Evolutionary conservation across 2,329 filamentous ascomycete species (phyloP).

Genomic region (Bipolaris victoriae): DNA sequence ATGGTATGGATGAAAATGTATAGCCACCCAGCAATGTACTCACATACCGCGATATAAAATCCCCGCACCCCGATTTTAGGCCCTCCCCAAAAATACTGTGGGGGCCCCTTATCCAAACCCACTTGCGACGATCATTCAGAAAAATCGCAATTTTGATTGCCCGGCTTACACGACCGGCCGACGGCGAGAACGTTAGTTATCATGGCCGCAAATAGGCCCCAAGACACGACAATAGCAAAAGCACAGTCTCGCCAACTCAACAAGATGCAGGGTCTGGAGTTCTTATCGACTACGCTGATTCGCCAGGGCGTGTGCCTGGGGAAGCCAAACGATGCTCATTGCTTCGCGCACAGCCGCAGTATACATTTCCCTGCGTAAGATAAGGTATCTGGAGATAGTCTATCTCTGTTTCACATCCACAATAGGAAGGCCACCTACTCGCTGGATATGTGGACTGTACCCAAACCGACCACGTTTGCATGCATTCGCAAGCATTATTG

Average conservation of each 20-base stretch:
- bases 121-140: not conserved
- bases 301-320: not conserved
- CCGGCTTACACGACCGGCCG: not conserved
- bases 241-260: conserved; percentile 4
- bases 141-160: not conserved
- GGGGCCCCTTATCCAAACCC: conserved; percentile 1
- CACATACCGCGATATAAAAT: conserved; percentile 4
- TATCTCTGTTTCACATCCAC: conserved; percentile 34
- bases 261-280: conserved; percentile 1
- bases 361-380: conserved; percentile 23
- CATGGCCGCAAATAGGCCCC: not conserved
- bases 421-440: conserved; percentile 40
- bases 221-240: not conserved
- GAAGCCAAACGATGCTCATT: conserved; percentile 6
- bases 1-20: conserved; percentile 1
- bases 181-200: conserved; percentile 5
- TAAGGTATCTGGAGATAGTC: conserved; percentile 29
- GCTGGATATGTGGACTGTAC: conserved; percentile 19
- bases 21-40: conserved; percentile 17
- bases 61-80: not conserved
- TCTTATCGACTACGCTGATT: conserved; percentile 6
- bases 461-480: conserved; percentile 1
- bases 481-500: conserved; percentile 26
- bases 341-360: conserved; percentile 19
- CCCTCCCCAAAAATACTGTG: conserved; percentile 6